These are phyloP conservation scores for Pontederia paniculata DNA, from an alignment of 176 grass and related monocot species.

Conservation along the genomic window DNA sequence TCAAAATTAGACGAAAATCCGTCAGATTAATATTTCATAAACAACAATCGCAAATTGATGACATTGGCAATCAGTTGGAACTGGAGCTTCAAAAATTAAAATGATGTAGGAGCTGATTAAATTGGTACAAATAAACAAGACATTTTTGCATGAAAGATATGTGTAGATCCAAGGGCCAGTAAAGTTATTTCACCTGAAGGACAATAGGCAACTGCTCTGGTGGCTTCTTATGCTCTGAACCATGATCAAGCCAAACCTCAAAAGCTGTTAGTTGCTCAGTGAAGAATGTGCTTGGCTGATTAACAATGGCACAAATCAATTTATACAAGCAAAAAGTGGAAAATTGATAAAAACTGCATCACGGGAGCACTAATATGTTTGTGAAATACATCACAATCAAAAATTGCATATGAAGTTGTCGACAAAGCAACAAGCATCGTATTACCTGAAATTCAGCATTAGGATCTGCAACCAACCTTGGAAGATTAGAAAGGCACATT, in stretches of 20 bases:
- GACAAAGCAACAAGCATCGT: constrained; percentile 1
- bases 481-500: constrained; percentile 95
- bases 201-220: constrained; percentile 97
- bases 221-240: constrained; percentile 81
- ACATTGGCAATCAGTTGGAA: too few species aligned
- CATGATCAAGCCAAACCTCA: constrained; percentile 99
- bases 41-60: too few species aligned
- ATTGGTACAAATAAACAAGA: too few species aligned
- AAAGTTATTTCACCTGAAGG: constrained; percentile 49
- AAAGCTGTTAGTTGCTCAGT: constrained; percentile 95
- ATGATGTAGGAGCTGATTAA: too few species aligned
- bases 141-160: too few species aligned
- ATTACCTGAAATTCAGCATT: constrained; percentile 86
- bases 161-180: not conserved
- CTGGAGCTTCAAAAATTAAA: too few species aligned
- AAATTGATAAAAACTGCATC: not conserved
- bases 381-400: constrained; percentile 1
- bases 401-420: not conserved
- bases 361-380: not conserved
- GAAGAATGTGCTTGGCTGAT: constrained; percentile 93
- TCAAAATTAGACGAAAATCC: too few species aligned
- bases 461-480: constrained; percentile 61
- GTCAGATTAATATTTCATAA: too few species aligned
- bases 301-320: constrained; percentile 21
- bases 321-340: not conserved